A percentile compares a stretch with the other conserved stretches of the same genome.
Conservation (phyloP, 352 stramenopile species). For the Thraustotheca clavata region DNA sequence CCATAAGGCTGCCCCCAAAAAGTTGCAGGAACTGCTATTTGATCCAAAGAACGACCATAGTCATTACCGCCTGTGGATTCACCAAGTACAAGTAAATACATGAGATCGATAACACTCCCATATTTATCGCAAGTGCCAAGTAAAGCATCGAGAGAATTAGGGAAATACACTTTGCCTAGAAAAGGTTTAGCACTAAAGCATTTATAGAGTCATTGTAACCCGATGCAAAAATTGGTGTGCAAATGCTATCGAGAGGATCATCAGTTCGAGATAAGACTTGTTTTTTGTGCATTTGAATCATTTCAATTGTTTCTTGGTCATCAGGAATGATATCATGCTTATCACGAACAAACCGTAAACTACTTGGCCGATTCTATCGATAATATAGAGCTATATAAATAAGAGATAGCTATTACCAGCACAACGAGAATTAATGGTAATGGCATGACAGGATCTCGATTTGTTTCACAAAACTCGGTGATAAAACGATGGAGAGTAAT, state of each 20-base stretch:
- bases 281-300: neutral
- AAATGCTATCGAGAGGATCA: slow-evolving; percentile 19
- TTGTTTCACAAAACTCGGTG: slow-evolving; percentile 49
- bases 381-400: neutral
- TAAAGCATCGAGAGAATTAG: slow-evolving; percentile 63
- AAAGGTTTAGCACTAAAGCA: neutral
- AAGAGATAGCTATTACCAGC: too few species aligned
- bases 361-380: slow-evolving; percentile 13
- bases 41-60: slow-evolving; percentile 32
- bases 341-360: slow-evolving; percentile 15
- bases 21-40: slow-evolving; percentile 40
- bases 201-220: slow-evolving; percentile 13
- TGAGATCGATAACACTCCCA: slow-evolving; percentile 50
- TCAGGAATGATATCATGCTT: neutral
- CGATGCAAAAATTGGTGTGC: slow-evolving; percentile 7
- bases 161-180: slow-evolving; percentile 52
- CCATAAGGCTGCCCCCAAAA: slow-evolving; percentile 53
- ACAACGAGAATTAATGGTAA: neutral
- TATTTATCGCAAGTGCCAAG: slow-evolving; percentile 53
- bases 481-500: slow-evolving; percentile 72
- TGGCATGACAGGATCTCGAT: neutral
- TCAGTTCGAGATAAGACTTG: slow-evolving; percentile 13
- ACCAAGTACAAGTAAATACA: slow-evolving; percentile 53
- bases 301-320: neutral
- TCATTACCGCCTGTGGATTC: slow-evolving; percentile 7